Percentiles rank a stretch among this genome's conserved stretches.
These are phyloP conservation scores for Rhizomucor pusillus DNA, from an alignment of 371 early-diverging fungal species.

Conservation along the genomic window DNA sequence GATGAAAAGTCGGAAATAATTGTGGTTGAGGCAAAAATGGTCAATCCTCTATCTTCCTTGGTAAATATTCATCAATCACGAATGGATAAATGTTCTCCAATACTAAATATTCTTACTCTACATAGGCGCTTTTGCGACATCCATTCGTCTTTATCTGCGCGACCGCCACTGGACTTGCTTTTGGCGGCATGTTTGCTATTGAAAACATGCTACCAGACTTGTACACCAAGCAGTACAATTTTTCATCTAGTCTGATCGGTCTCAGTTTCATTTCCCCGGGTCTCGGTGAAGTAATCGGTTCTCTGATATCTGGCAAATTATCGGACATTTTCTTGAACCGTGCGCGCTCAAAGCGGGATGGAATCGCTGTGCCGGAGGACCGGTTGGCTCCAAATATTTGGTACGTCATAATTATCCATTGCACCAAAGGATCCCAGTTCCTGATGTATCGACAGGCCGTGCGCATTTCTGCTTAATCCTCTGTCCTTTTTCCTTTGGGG, in stretches of 20 bases:
- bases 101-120: neutral
- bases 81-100: neutral
- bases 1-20: slow-evolving; percentile 16
- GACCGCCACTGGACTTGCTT: slow-evolving; percentile 54
- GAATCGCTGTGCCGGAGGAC: slow-evolving; percentile 52
- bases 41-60: slow-evolving; percentile 37
- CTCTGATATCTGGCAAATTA: slow-evolving; percentile 49
- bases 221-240: slow-evolving; percentile 30
- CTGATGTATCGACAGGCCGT: slow-evolving; percentile 22
- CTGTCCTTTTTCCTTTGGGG: slow-evolving; percentile 57
- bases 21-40: slow-evolving; percentile 17
- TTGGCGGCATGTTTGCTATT: slow-evolving; percentile 55
- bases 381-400: slow-evolving; percentile 55
- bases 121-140: slow-evolving; percentile 44
- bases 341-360: slow-evolving; percentile 41
- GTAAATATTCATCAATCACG: slow-evolving; percentile 12
- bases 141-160: slow-evolving; percentile 53
- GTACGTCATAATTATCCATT: slow-evolving; percentile 8
- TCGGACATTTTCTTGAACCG: slow-evolving; percentile 51
- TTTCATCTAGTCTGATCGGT: slow-evolving; percentile 37
- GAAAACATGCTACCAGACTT: slow-evolving; percentile 45
- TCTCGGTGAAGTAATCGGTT: slow-evolving; percentile 53
- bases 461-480: slow-evolving; percentile 53
- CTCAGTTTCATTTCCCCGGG: slow-evolving; percentile 48
- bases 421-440: neutral